These are phyloP conservation scores for Apiospora arundinis DNA, from an alignment of 2,329 filamentous ascomycete species.

Conservation along the genomic window DNA sequence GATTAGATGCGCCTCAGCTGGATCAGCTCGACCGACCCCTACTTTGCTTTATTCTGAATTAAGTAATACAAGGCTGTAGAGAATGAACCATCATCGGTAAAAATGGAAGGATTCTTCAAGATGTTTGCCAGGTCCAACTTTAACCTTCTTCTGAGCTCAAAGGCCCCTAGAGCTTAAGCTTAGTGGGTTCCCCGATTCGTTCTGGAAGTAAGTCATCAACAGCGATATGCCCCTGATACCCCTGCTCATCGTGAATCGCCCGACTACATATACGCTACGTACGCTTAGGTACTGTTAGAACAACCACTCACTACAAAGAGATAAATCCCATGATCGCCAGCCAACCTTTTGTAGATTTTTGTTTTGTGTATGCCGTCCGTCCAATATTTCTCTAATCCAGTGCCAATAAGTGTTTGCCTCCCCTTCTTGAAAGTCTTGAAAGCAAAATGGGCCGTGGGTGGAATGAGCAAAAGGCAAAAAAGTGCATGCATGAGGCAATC, in stretches of 20 bases:
- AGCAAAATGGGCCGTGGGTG: neutral
- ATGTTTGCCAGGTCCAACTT: neutral
- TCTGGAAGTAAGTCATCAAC: neutral
- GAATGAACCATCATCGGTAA: too few species aligned
- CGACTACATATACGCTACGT: too few species aligned
- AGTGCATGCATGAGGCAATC: neutral
- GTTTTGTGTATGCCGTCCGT: neutral
- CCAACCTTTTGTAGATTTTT: neutral
- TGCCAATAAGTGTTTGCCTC: neutral
- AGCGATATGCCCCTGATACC: neutral
- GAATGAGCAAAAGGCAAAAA: neutral
- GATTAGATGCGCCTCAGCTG: constrained; percentile 1
- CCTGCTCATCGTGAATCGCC: neutral
- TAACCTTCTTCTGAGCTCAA: neutral
- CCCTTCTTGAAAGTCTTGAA: neutral
- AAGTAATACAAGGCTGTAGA: neutral
- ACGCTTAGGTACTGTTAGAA: neutral
- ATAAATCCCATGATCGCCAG: neutral
- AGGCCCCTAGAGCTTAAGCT: neutral
- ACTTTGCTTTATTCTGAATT: neutral
- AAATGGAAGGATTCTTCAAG: too few species aligned
- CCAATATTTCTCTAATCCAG: neutral
- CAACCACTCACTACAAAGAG: neutral
- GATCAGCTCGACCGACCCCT: neutral
- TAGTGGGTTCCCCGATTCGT: neutral